A percentile compares a stretch with the other conserved stretches of the same genome.
These are phyloP conservation scores for Lipomyces yamadae DNA, from an alignment of 805 yeast species.

Conservation along the genomic window DNA sequence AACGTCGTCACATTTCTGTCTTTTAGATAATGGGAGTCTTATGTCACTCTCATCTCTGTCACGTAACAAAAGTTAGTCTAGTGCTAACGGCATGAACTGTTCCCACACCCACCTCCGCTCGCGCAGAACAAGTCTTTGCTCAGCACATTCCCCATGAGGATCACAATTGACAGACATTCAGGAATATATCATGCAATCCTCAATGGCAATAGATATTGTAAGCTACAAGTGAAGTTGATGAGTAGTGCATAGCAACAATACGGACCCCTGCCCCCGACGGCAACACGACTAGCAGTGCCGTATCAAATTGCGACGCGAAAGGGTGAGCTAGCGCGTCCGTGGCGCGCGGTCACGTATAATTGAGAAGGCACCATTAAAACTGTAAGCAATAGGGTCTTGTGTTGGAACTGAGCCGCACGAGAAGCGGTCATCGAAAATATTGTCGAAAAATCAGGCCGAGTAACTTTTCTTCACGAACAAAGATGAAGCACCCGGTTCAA, in stretches of 20 bases:
- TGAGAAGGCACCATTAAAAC: no score
- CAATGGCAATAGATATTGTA: not conserved
- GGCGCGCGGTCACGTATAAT: not conserved
- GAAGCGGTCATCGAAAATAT: not conserved
- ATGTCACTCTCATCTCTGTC: not conserved
- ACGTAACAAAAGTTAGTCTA: not conserved
- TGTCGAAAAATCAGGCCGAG: not conserved
- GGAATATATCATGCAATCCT: not conserved
- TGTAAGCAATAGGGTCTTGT: not conserved
- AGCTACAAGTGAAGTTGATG: not conserved
- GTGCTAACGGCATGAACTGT: not conserved
- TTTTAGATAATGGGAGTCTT: not conserved
- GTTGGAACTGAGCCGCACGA: not conserved
- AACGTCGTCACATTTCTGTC: not conserved
- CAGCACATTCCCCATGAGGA: not conserved
- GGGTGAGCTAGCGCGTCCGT: not conserved
- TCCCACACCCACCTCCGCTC: not conserved
- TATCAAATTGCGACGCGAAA: not conserved
- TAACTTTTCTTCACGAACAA: not conserved
- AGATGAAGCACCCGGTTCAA: conserved; percentile 37
- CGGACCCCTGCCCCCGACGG: not conserved
- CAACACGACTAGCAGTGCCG: not conserved
- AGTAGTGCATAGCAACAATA: not conserved
- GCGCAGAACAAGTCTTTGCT: not conserved
- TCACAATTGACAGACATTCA: not conserved